A percentile compares a stretch with the other conserved stretches of the same genome.
Evolutionary conservation across 192 early-diverging fungal genomes (phyloP).

Genomic region (Backusella liffmaniae): DNA sequence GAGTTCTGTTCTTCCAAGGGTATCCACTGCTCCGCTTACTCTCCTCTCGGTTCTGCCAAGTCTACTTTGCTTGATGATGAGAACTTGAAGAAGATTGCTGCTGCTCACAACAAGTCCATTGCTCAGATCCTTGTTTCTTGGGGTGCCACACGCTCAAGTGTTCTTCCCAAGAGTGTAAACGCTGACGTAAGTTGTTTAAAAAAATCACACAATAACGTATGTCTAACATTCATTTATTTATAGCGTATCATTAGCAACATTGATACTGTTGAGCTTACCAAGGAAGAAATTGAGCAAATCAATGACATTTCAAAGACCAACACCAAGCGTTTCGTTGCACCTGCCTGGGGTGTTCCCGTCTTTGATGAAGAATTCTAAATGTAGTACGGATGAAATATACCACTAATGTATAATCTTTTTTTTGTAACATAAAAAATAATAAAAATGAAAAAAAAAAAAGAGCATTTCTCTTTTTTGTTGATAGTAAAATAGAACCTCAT

Average conservation of each 20-base stretch:
- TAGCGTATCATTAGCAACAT: conserved; percentile 62
- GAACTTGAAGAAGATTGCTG: conserved; percentile 65
- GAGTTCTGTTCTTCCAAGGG: conserved; percentile 67
- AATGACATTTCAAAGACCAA: conserved; percentile 38
- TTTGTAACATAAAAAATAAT: background rate
- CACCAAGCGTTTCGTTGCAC: conserved; percentile 26
- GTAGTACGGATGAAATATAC: background rate
- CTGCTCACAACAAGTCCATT: conserved; percentile 57
- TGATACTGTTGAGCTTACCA: conserved; percentile 43
- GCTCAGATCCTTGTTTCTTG: conserved; percentile 84
- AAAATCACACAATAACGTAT: background rate
- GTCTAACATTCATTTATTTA: background rate
- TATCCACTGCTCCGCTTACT: conserved; percentile 81
- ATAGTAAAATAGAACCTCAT: background rate
- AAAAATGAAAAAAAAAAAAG: background rate
- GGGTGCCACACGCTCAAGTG: conserved; percentile 74
- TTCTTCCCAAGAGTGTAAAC: conserved; percentile 82
- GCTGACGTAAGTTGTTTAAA: conserved; percentile 25
- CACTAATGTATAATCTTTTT: background rate
- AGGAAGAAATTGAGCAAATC: conserved; percentile 42
- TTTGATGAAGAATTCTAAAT: conserved; percentile 32
- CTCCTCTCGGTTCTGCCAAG: conserved; percentile 65
- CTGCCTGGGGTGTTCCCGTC: conserved; percentile 35
- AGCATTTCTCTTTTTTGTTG: background rate
- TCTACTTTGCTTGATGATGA: conserved; percentile 24